A percentile compares a stretch with the other conserved stretches of the same genome.
These are phyloP conservation scores for Metschnikowia rubicola DNA, from an alignment of 805 yeast genomes.

Conservation along the genomic window DNA sequence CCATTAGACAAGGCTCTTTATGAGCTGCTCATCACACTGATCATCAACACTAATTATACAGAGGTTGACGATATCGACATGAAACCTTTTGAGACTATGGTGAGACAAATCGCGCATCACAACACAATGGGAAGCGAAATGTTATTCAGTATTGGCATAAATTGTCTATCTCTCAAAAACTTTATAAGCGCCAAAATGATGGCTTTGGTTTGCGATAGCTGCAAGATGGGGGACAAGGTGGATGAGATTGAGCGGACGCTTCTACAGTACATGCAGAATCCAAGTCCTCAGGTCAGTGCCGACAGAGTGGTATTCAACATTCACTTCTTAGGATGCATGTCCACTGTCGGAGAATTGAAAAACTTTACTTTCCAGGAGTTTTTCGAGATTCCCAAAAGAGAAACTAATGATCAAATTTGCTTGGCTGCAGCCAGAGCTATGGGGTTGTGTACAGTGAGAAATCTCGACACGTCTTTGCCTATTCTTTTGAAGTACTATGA, in stretches of 20 bases:
- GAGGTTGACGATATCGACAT: constrained; percentile 20
- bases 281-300: not conserved
- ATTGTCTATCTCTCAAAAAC: constrained; percentile 17
- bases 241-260: constrained; percentile 28
- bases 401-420: constrained; percentile 34
- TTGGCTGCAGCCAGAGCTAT: constrained; percentile 51
- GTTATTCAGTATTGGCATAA: constrained; percentile 7
- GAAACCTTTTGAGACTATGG: constrained; percentile 17
- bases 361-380: constrained; percentile 34
- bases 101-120: constrained; percentile 6
- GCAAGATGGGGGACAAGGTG: constrained; percentile 19
- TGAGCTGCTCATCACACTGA: constrained; percentile 8
- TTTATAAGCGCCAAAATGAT: constrained; percentile 30
- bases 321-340: constrained; percentile 49
- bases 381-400: constrained; percentile 25
- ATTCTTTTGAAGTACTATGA: constrained; percentile 26
- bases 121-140: constrained; percentile 5
- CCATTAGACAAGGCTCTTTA: constrained; percentile 8
- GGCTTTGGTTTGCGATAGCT: constrained; percentile 26
- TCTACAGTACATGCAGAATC: constrained; percentile 25
- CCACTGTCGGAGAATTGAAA: constrained; percentile 15
- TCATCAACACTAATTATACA: constrained; percentile 17
- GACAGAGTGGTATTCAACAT: constrained; percentile 30
- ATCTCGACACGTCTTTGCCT: constrained; percentile 37
- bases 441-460: constrained; percentile 45